Base-by-base conservation (phyloP, 164 flowering plant genomes). In the Pachysandra terminalis region DNA sequence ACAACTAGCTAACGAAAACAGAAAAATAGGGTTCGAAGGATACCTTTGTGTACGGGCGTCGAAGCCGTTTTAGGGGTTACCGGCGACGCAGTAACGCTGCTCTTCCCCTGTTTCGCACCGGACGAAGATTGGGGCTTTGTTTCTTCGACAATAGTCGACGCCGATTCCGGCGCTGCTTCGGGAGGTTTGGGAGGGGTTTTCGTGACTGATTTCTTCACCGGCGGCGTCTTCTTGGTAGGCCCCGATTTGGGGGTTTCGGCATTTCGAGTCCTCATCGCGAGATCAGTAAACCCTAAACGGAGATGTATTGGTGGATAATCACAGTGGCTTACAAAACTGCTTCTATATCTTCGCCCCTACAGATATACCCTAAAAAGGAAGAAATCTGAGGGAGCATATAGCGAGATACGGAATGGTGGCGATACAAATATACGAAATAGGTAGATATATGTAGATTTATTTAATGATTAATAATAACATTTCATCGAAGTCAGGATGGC, bases 401-500 rank as follows among this genome's bases (percentile, higher is more conserved):
- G 5, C 37, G 37, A 32, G 37, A 32, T n/a, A n/a, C n/a, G n/a
- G n/a, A n/a, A n/a, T n/a, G n/a, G n/a, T n/a, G 37, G 37, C 3
- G 37, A 32, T 32, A 3, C 37, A n/a, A n/a, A n/a, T n/a, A n/a
- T n/a, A n/a, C n/a, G n/a, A n/a, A n/a, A n/a, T n/a, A n/a, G n/a
- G n/a, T n/a, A n/a, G n/a, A n/a, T n/a, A n/a, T n/a, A n/a, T n/a
- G n/a, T n/a, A n/a, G n/a, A n/a, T n/a, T n/a, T n/a, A n/a, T n/a
- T n/a, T n/a, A n/a, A n/a, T n/a, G n/a, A n/a, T n/a, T n/a, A n/a
- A n/a, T n/a, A n/a, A n/a, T n/a, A n/a, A n/a, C n/a, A n/a, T n/a
- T n/a, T n/a, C n/a, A n/a, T n/a, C n/a, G n/a, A 40, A 45, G 89
- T 89, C 90, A 87, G 89, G 87, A 83, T 87, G 89, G 90, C 87